phyloP scores from a whole-genome alignment of 108 stramenopile genomes.

The Cylindrotheca closterium region DNA sequence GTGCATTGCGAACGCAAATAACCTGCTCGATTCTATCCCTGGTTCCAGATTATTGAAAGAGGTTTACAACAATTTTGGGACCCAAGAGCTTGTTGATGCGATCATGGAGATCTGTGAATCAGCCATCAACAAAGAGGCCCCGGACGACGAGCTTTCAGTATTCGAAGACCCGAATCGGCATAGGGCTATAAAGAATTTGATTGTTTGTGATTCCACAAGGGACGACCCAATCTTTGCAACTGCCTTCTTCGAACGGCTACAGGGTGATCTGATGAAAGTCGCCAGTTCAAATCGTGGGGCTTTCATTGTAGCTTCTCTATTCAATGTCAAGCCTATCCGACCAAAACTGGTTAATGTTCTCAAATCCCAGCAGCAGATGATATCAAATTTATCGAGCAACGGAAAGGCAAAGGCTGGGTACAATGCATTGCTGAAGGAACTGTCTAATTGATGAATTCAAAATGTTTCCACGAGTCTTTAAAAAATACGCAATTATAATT shows the following conservation, averaged over 20 bases:
- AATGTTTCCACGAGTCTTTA: no score
- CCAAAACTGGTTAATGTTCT: slow-evolving; percentile 39
- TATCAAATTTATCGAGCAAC: slow-evolving; percentile 36
- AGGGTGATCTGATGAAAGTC: slow-evolving; percentile 43
- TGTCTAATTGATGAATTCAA: no score
- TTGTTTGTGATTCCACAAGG: slow-evolving; percentile 55
- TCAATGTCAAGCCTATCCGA: slow-evolving; percentile 49
- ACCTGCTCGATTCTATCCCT: slow-evolving; percentile 70
- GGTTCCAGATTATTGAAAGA: slow-evolving; percentile 82
- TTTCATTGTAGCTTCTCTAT: slow-evolving; percentile 72
- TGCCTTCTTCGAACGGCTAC: slow-evolving; percentile 44
- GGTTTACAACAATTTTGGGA: slow-evolving; percentile 56
- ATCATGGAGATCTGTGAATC: slow-evolving; percentile 47
- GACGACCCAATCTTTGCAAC: slow-evolving; percentile 36
- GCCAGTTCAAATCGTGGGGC: slow-evolving; percentile 72
- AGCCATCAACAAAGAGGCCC: slow-evolving; percentile 12
- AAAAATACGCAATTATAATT: no score
- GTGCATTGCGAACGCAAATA: slow-evolving; percentile 67
- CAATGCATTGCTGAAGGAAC: slow-evolving; percentile 52
- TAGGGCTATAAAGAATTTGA: slow-evolving; percentile 64
- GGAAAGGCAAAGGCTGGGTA: slow-evolving; percentile 58
- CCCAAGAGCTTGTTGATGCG: slow-evolving; percentile 40
- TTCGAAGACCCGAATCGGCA: slow-evolving; percentile 81
- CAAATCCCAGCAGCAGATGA: slow-evolving; percentile 36
- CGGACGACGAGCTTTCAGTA: slow-evolving; percentile 32